phyloP scores from a whole-genome alignment of 75 land plant genomes.

The Azolla pinnata region DNA sequence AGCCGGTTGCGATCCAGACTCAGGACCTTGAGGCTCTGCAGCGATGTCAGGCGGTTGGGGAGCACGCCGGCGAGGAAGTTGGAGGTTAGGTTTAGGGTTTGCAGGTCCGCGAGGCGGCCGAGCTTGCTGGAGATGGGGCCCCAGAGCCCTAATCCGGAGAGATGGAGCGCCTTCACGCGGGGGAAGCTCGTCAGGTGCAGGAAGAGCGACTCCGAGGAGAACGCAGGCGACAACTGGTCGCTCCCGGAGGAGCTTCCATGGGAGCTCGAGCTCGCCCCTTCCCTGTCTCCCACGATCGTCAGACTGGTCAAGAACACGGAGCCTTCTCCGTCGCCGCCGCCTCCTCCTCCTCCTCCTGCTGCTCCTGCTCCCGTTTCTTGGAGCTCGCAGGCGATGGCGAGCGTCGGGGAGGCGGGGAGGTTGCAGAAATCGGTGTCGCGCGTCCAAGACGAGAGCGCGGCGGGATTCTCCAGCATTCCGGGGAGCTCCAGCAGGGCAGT shows the following conservation, averaged over 20 bases:
- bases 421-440: conserved; percentile 52
- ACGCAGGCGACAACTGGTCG: conserved; percentile 34
- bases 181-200: conserved; percentile 47
- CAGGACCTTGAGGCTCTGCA: conserved; percentile 36
- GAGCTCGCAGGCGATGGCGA: conserved; percentile 41
- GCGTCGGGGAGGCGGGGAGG: conserved; percentile 38
- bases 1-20: conserved; percentile 52
- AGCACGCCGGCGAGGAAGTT: conserved; percentile 61
- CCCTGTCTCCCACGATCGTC: conserved; percentile 61
- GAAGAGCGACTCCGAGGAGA: conserved; percentile 56
- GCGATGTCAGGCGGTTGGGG: conserved; percentile 29
- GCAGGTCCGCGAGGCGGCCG: conserved; percentile 35
- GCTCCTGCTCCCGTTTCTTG: too few relatives aligned
- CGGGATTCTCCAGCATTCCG: conserved; percentile 53
- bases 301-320: conserved; percentile 48
- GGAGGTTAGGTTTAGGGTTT: conserved; percentile 60
- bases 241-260: conserved; percentile 11
- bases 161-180: conserved; percentile 35
- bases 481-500: conserved; percentile 42
- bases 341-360: too few relatives aligned
- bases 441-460: conserved; percentile 35
- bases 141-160: conserved; percentile 81
- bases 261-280: conserved; percentile 13
- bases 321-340: conserved; percentile 8
- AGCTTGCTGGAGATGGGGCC: conserved; percentile 56